phyloP scores from a whole-genome alignment of 1,284 basidiomycete species.

The Austroboletus niveus region DNA sequence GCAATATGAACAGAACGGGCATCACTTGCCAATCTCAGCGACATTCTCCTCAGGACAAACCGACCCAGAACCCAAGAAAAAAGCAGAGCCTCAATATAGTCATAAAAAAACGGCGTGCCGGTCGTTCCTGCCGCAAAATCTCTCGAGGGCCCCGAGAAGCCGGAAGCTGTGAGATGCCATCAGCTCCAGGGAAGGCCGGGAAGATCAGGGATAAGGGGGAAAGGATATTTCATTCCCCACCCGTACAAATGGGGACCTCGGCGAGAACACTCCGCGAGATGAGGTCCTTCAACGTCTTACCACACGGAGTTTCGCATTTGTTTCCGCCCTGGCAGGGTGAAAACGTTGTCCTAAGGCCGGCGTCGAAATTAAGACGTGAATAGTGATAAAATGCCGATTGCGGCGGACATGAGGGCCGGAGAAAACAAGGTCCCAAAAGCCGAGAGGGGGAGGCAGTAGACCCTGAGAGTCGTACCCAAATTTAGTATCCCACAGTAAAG shows the following conservation, averaged over 20 bases:
- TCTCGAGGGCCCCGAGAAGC: conserved; percentile 4
- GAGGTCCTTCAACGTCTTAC: conserved; percentile 2
- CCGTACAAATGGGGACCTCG: conserved; percentile 3
- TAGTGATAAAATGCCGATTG: background rate
- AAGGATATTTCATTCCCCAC: background rate
- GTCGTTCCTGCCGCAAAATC: conserved; percentile 12
- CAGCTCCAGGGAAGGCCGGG: background rate
- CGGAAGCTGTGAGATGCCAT: conserved; percentile 7
- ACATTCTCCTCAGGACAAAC: conserved; percentile 6
- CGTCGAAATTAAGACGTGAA: conserved; percentile 7
- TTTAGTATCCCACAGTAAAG: background rate
- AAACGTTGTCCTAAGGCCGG: conserved; percentile 5
- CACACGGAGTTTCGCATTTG: background rate
- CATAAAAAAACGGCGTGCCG: conserved; percentile 3
- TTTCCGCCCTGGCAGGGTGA: conserved; percentile 9
- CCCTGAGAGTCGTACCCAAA: background rate
- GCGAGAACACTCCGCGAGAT: conserved; percentile 13
- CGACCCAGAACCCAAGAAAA: conserved; percentile 5
- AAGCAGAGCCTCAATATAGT: conserved; percentile 10
- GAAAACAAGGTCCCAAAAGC: background rate
- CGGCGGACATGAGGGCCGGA: conserved; percentile 11
- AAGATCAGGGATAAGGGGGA: conserved; percentile 3
- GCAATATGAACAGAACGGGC: conserved; percentile 14
- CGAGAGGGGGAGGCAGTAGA: background rate
- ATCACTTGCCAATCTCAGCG: conserved; percentile 2